These are phyloP conservation scores for Exophiala sp. DNA, from an alignment of 2,329 filamentous ascomycete species.

Conservation along the genomic window DNA sequence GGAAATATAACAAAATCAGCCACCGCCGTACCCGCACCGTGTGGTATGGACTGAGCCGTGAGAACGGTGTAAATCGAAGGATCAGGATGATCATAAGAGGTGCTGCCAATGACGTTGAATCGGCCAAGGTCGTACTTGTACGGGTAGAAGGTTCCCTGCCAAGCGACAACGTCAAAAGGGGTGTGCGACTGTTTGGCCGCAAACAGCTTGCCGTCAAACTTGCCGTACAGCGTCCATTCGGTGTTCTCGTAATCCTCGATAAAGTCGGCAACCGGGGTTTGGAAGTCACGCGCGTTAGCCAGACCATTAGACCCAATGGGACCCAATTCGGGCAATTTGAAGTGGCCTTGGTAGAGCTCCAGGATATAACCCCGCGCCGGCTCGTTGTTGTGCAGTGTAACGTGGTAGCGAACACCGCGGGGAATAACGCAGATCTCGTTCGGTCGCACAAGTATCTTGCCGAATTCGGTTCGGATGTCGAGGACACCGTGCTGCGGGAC, in stretches of 20 bases:
- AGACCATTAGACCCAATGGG: conserved; percentile 71
- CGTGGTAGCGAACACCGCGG: conserved; percentile 69
- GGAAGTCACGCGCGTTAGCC: conserved; percentile 73
- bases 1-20: conserved; percentile 65
- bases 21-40: conserved; percentile 59
- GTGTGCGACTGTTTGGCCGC: conserved; percentile 63
- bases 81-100: conserved; percentile 74
- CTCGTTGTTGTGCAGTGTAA: conserved; percentile 60
- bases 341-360: conserved; percentile 71
- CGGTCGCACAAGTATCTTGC: conserved; percentile 68
- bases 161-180: conserved; percentile 75
- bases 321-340: conserved; percentile 66
- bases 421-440: conserved; percentile 76
- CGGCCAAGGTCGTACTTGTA: conserved; percentile 79
- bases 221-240: conserved; percentile 57
- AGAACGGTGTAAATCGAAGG: conserved; percentile 72
- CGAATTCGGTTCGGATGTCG: conserved; percentile 75
- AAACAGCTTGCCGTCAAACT: conserved; percentile 67
- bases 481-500: conserved; percentile 71
- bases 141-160: conserved; percentile 77
- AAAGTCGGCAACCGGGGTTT: conserved; percentile 67
- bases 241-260: conserved; percentile 54
- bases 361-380: conserved; percentile 70
- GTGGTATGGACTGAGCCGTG: conserved; percentile 51
- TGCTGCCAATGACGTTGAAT: conserved; percentile 70